A percentile compares a stretch with the other conserved stretches of the same genome.
phyloP scores from a whole-genome alignment of 495 filamentous ascomycete genomes.

The Xylaria flabelliformis region DNA sequence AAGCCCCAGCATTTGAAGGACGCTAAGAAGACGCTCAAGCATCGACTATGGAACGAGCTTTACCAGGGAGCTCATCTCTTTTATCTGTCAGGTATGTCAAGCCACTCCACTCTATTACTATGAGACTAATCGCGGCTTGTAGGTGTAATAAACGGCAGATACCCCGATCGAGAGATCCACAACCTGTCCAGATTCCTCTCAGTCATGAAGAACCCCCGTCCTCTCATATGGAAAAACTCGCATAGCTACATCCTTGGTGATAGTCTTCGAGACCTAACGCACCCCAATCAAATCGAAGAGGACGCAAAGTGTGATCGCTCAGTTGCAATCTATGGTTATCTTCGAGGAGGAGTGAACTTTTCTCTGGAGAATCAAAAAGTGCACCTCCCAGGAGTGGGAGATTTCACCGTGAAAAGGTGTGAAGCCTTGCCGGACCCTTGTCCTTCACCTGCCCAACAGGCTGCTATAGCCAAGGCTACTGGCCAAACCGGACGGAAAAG shows the following conservation, averaged over 20 bases:
- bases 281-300: slow-evolving; percentile 86
- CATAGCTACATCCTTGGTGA: slow-evolving; percentile 94
- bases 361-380: slow-evolving; percentile 83
- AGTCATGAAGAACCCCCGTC: slow-evolving; percentile 98
- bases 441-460: slow-evolving; percentile 89
- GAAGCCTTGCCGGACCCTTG: slow-evolving; percentile 93
- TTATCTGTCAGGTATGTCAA: slow-evolving; percentile 69
- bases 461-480: slow-evolving; percentile 77
- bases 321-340: slow-evolving; percentile 89
- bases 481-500: slow-evolving; percentile 79
- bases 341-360: slow-evolving; percentile 98
- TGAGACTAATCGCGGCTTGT: slow-evolving; percentile 65
- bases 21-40: slow-evolving; percentile 94
- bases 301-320: slow-evolving; percentile 88
- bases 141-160: slow-evolving; percentile 95
- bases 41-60: slow-evolving; percentile 93
- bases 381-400: slow-evolving; percentile 94
- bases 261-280: slow-evolving; percentile 91
- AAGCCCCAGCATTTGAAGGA: slow-evolving; percentile 87
- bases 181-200: slow-evolving; percentile 93
- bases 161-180: slow-evolving; percentile 95
- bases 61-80: slow-evolving; percentile 97
- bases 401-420: slow-evolving; percentile 81
- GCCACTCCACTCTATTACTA: neutral
- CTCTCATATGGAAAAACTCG: slow-evolving; percentile 93